These are phyloP conservation scores for Cynanchum wilfordii DNA, from an alignment of 257 asterid genomes.

Conservation along the genomic window DNA sequence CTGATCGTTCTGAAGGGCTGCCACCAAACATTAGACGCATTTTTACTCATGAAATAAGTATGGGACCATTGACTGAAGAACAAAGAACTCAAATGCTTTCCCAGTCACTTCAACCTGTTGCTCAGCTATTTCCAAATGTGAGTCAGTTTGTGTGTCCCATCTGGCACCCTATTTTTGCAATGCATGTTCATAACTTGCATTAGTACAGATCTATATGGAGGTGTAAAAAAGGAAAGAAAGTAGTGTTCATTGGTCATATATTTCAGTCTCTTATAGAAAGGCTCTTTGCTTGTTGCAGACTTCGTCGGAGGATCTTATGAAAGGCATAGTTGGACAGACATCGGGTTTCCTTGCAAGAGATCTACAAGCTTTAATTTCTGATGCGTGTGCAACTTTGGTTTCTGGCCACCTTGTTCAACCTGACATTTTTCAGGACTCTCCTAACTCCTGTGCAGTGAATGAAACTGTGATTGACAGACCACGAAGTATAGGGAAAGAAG, in stretches of 20 bases:
- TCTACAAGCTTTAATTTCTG: constrained; percentile 78
- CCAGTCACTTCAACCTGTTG: constrained; percentile 50
- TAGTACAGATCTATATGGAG: background rate
- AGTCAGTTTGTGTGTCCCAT: constrained; percentile 20
- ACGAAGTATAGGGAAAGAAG: constrained; percentile 51
- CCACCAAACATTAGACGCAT: constrained; percentile 85
- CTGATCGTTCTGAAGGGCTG: constrained; percentile 81
- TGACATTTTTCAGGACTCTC: constrained; percentile 29
- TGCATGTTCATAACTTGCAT: background rate
- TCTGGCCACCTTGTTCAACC: constrained; percentile 38
- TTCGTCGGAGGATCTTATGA: constrained; percentile 63
- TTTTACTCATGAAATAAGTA: constrained; percentile 85
- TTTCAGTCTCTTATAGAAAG: background rate
- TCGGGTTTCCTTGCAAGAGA: constrained; percentile 98
- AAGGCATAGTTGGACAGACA: constrained; percentile 89
- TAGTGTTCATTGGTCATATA: background rate
- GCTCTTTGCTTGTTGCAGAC: constrained; percentile 41
- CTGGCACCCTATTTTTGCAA: constrained; percentile 6
- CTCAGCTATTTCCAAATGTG: constrained; percentile 63
- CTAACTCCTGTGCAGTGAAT: constrained; percentile 30
- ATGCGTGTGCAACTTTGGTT: constrained; percentile 68
- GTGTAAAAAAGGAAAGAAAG: background rate
- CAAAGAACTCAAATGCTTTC: constrained; percentile 74
- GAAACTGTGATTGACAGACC: constrained; percentile 32
- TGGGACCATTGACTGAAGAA: constrained; percentile 74